Conservation (phyloP, 257 asterid species). For the Ophiorrhiza pumila region DNA sequence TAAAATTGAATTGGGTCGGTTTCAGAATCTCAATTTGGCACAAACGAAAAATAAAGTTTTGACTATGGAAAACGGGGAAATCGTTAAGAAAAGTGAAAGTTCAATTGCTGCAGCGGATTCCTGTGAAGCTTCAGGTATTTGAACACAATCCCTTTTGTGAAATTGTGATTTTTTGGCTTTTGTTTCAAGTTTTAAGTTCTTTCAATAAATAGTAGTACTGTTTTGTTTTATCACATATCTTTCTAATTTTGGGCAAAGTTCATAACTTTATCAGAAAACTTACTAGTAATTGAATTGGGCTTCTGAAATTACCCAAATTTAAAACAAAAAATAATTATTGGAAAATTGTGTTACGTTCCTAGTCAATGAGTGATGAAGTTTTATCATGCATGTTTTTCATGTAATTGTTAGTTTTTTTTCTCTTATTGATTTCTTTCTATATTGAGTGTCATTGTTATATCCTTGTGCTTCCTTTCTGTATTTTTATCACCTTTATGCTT, state of each 20-base stretch:
- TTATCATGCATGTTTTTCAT: background rate
- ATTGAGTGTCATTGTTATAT: background rate
- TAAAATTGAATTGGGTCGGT: background rate
- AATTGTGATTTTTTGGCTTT: too few relatives aligned
- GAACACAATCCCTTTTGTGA: background rate
- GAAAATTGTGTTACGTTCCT: too few relatives aligned
- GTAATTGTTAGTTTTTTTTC: background rate
- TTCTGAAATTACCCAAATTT: background rate
- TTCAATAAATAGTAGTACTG: background rate
- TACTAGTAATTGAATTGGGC: background rate
- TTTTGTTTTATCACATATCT: background rate
- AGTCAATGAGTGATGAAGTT: background rate
- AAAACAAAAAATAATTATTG: background rate
- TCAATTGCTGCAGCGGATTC: constrained; percentile 19
- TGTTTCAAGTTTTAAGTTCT: too few relatives aligned
- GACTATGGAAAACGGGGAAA: constrained; percentile 10
- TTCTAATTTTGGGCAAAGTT: background rate
- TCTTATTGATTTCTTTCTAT: background rate
- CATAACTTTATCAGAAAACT: background rate
- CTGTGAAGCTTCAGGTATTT: constrained; percentile 34
- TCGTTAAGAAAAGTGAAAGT: constrained; percentile 15
- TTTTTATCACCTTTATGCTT: background rate
- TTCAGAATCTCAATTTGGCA: background rate
- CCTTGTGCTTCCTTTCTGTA: background rate
- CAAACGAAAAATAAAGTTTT: background rate